Evolutionary conservation across 306 rosid species (phyloP).

Genomic region (Urtica urens): DNA sequence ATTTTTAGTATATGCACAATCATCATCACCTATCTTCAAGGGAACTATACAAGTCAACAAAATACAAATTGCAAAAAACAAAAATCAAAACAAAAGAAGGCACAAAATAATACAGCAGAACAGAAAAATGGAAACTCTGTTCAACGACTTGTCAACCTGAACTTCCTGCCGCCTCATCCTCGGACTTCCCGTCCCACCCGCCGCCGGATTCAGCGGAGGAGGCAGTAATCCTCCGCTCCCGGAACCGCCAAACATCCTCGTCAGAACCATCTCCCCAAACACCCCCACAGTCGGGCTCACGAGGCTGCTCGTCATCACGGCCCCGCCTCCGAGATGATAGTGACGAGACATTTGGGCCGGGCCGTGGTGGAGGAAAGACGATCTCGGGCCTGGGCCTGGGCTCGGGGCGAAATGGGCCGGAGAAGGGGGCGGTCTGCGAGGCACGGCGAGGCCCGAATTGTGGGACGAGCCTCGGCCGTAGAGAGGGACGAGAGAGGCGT

Average conservation of each 20-base stretch:
- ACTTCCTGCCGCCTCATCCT: slow-evolving; percentile 86
- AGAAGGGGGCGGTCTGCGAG: slow-evolving; percentile 56
- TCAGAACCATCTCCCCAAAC: slow-evolving; percentile 65
- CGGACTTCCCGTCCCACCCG: slow-evolving; percentile 29
- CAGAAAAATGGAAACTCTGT: slow-evolving; percentile 59
- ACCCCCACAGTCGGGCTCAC: slow-evolving; percentile 55
- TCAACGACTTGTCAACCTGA: slow-evolving; percentile 66
- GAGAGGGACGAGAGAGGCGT: slow-evolving; percentile 68
- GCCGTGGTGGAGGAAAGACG: slow-evolving; percentile 38
- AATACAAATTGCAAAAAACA: slow-evolving; percentile 2
- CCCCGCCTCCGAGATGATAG: slow-evolving; percentile 40
- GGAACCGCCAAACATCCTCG: slow-evolving; percentile 59
- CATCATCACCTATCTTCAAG: slow-evolving; percentile 14
- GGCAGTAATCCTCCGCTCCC: slow-evolving; percentile 37
- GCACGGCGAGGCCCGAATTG: slow-evolving; percentile 37
- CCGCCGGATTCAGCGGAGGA: slow-evolving; percentile 25
- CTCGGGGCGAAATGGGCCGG: slow-evolving; percentile 35
- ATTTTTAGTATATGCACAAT: background rate
- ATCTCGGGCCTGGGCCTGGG: slow-evolving; percentile 32
- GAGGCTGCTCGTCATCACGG: slow-evolving; percentile 40
- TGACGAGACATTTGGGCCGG: slow-evolving; percentile 32
- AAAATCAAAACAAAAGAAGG: slow-evolving; percentile 65
- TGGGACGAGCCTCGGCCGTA: slow-evolving; percentile 61
- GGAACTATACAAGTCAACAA: slow-evolving; percentile 22
- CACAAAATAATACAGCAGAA: slow-evolving; percentile 68